Conservation (phyloP, 352 stramenopile genomes). For the Globisporangium emineosum region DNA sequence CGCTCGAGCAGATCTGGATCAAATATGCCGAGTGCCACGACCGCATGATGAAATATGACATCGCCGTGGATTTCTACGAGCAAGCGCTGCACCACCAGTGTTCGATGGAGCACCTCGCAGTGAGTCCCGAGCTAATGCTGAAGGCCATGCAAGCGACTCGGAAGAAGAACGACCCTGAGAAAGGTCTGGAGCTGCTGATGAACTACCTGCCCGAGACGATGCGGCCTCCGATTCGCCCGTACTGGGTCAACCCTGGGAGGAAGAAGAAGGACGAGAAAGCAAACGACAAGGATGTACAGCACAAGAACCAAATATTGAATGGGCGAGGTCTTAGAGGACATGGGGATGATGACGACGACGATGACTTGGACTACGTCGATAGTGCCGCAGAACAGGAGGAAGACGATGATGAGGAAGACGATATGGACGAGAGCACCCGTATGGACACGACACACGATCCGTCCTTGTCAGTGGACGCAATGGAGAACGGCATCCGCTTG, state of each 20-base stretch:
- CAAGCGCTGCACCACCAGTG: slow-evolving; percentile 60
- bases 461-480: slow-evolving; percentile 76
- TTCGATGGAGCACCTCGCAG: slow-evolving; percentile 37
- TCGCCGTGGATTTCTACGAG: slow-evolving; percentile 80
- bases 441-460: slow-evolving; percentile 70
- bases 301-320: not conserved
- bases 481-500: slow-evolving; percentile 82
- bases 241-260: slow-evolving; percentile 64
- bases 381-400: slow-evolving; percentile 31
- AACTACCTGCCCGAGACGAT: slow-evolving; percentile 63
- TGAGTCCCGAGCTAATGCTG: slow-evolving; percentile 64
- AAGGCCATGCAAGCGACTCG: slow-evolving; percentile 65
- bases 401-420: slow-evolving; percentile 51
- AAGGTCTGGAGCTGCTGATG: slow-evolving; percentile 57
- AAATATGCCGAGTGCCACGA: slow-evolving; percentile 79
- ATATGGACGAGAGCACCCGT: slow-evolving; percentile 33
- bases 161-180: slow-evolving; percentile 42
- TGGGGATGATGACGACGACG: slow-evolving; percentile 6
- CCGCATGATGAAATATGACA: slow-evolving; percentile 50
- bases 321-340: not conserved
- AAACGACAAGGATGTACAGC: not conserved
- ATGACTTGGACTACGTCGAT: slow-evolving; percentile 9
- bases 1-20: slow-evolving; percentile 77
- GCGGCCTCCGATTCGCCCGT: slow-evolving; percentile 72
- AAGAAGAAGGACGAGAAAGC: slow-evolving; percentile 21